Evolutionary conservation across 2,329 filamentous ascomycete genomes (phyloP).

Genomic region (Verticillium nonalfalfae): DNA sequence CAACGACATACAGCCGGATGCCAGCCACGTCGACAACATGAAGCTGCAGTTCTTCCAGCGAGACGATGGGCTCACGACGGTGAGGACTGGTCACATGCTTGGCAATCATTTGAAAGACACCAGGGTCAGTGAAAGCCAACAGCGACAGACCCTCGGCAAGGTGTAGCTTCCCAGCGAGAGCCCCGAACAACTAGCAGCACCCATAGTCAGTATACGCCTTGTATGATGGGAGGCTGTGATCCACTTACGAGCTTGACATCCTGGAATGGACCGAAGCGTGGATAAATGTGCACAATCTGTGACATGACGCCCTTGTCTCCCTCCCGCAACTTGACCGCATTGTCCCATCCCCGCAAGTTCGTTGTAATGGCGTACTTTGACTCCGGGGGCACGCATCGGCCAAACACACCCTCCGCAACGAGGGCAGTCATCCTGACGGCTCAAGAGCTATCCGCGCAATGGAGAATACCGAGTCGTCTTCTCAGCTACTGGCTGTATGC

Average conservation of each 20-base stretch:
- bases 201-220: not conserved
- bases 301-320: slow-evolving; percentile 29
- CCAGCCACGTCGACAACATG: slow-evolving; percentile 33
- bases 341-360: slow-evolving; percentile 37
- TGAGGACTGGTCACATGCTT: slow-evolving; percentile 24
- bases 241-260: slow-evolving; percentile 23
- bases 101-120: slow-evolving; percentile 16
- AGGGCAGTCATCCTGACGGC: slow-evolving; percentile 26
- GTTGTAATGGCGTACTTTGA: slow-evolving; percentile 39
- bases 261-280: slow-evolving; percentile 36
- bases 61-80: slow-evolving; percentile 27
- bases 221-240: not conserved
- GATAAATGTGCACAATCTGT: slow-evolving; percentile 35
- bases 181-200: not conserved
- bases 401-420: slow-evolving; percentile 30
- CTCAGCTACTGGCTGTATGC: too few species aligned
- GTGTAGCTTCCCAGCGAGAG: slow-evolving; percentile 15
- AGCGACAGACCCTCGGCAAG: slow-evolving; percentile 17
- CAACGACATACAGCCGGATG: slow-evolving; percentile 36
- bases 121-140: slow-evolving; percentile 21
- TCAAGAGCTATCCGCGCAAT: too few species aligned
- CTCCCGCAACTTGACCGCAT: slow-evolving; percentile 29
- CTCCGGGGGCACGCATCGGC: slow-evolving; percentile 39
- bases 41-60: slow-evolving; percentile 25
- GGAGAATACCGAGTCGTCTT: not conserved